Evolutionary conservation across 306 rosid genomes (phyloP), one percentile per base, ranked within the genome.

Genomic region (Albizia julibrissin): DNA sequence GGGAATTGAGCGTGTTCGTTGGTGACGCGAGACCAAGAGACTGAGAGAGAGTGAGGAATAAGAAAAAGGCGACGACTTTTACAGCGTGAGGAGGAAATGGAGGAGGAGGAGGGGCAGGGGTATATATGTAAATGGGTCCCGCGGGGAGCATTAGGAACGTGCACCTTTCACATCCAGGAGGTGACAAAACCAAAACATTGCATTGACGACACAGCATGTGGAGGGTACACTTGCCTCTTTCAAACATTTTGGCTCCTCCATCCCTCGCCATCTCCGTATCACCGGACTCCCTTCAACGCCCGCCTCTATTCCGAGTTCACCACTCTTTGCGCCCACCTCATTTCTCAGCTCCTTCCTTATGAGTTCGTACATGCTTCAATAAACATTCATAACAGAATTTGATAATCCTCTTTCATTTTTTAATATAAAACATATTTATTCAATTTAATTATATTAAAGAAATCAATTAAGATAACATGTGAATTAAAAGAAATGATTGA

Each of bases 101-200:
- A 31, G 70, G 33, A 62, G 75, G 75, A 31, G 70, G 33, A 62
- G 75, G 56, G 72, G 22, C 68, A 62, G 59, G 24, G 64, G 62
- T 8, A 8, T 54, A 8, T 2, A 21, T 6, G 86, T 18, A 52
- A 6, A 52, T 16, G 79, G 19, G 81, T 75, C 84, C 71, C 71
- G 4, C 3, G 0, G 5, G 18, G 21, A 33, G 26, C 12, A 66
- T 66, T 65, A 67, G 46, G 42, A 65, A 16, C 70, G 42, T 65
- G 43, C 22, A 5, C 42, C 31, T 10, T 5, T 33, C 29, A 21
- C 6, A 40, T 21, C 0, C 14, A 9, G 3, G 27, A 40, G 31
- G 31, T 40, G 4, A 69, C 74, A 40, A 39, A 69, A 69, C 29
- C 74, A n/a, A 21, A 26, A 22, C 24, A 39, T 4, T 21, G 49